phyloP scores from a whole-genome alignment of 2,329 filamentous ascomycete genomes.

The Cercospora citrullina region DNA sequence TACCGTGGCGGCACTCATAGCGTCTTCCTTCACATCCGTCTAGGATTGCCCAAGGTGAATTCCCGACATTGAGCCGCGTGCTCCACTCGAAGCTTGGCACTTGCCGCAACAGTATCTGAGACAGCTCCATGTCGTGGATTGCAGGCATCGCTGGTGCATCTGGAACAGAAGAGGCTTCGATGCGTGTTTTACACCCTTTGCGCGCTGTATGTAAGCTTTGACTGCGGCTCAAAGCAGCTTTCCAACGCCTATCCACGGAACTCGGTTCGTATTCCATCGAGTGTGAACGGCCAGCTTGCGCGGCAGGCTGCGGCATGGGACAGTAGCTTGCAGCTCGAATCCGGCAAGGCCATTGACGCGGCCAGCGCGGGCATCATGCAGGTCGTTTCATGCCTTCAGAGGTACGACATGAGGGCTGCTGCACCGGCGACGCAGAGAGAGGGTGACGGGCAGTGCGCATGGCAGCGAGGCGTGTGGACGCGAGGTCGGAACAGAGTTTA shows the following conservation, averaged over 20 bases:
- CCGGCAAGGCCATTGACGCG: constrained; percentile 1
- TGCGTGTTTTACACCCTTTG: background rate
- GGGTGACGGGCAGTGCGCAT: background rate
- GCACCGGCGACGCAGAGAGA: background rate
- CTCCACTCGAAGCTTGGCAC: constrained; percentile 14
- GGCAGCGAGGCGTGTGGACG: background rate
- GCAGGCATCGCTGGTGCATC: constrained; percentile 10
- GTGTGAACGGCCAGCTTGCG: background rate
- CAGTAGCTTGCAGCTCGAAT: constrained; percentile 4
- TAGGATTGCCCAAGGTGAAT: background rate
- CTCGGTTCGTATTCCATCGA: background rate
- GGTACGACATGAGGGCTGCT: background rate
- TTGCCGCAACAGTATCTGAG: constrained; percentile 7
- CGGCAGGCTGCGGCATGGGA: constrained; percentile 3
- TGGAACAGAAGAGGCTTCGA: constrained; percentile 1
- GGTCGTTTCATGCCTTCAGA: background rate
- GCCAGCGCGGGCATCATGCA: constrained; percentile 10
- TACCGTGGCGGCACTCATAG: background rate
- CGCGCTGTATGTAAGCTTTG: background rate
- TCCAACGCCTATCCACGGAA: background rate
- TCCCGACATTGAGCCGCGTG: background rate
- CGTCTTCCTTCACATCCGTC: background rate
- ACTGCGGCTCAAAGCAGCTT: background rate
- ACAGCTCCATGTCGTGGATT: background rate
- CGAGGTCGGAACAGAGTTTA: constrained; percentile 14